Conservation (phyloP, 805 yeast species). For the Kregervanrija fluxuum region DNA sequence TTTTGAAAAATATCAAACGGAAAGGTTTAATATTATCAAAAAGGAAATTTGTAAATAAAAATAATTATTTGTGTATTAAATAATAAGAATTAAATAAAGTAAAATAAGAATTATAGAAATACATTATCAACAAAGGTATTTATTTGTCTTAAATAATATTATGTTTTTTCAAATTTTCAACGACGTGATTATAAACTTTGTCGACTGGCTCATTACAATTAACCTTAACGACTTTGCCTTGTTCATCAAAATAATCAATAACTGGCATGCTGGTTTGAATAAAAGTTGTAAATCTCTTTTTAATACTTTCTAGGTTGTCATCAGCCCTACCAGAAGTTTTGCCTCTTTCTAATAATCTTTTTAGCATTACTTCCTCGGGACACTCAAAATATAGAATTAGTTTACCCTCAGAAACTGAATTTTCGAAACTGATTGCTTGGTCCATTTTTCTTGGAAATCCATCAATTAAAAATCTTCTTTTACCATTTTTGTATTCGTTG, state of each 20-base stretch:
- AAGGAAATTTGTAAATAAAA: conserved; percentile 12
- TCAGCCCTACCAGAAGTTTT: conserved; percentile 92
- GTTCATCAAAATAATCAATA: conserved; percentile 70
- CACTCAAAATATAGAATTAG: conserved; percentile 75
- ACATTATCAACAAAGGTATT: not conserved
- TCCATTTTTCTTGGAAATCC: conserved; percentile 99
- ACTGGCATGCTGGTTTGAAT: conserved; percentile 91
- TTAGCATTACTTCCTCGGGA: conserved; percentile 76
- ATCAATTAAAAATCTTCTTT: conserved; percentile 70
- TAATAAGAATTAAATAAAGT: not conserved
- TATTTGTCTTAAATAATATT: conserved; percentile 15
- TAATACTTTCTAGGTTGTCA: conserved; percentile 86
- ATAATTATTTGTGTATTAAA: not conserved
- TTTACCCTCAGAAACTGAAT: conserved; percentile 59
- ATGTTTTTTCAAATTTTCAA: conserved; percentile 50
- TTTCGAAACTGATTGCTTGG: conserved; percentile 91
- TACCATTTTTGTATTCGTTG: conserved; percentile 42
- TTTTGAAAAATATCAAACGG: conserved; percentile 5
- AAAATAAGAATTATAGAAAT: not conserved
- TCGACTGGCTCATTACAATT: conserved; percentile 78
- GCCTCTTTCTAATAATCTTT: conserved; percentile 82
- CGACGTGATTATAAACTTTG: conserved; percentile 63
- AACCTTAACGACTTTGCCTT: conserved; percentile 69
- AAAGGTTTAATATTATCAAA: conserved; percentile 17
- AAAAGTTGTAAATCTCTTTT: conserved; percentile 81